Evolutionary conservation across 257 asterid genomes (phyloP).

Genomic region (Oldenlandia corymbosa): DNA sequence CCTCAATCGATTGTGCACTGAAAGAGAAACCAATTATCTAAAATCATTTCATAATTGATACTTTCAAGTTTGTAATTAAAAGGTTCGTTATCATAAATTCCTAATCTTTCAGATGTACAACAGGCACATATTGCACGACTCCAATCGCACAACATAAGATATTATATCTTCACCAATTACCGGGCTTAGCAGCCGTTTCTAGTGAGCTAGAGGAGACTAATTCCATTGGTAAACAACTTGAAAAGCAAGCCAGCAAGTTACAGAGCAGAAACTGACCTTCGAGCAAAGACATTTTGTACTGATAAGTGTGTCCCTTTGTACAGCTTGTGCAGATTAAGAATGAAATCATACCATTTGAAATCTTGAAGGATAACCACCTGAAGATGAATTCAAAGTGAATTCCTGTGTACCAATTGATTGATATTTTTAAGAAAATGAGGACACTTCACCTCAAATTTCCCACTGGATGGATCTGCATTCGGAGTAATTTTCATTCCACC

Average conservation of each 20-base stretch:
- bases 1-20: conserved; percentile 64
- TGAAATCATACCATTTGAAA: conserved; percentile 79
- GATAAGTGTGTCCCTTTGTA: conserved; percentile 80
- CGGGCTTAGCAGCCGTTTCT: background rate
- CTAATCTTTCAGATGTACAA: background rate
- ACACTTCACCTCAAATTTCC: conserved; percentile 60
- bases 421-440: conserved; percentile 11
- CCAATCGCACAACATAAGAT: too few species aligned
- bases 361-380: conserved; percentile 82
- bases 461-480: conserved; percentile 61
- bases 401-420: background rate
- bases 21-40: conserved; percentile 3
- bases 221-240: background rate
- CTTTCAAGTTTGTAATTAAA: background rate
- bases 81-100: background rate
- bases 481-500: conserved; percentile 96
- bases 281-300: conserved; percentile 65
- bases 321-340: conserved; percentile 70
- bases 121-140: too few species aligned
- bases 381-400: conserved; percentile 18
- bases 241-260: background rate
- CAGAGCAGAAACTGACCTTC: conserved; percentile 43
- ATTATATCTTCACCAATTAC: too few species aligned
- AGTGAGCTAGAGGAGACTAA: background rate
- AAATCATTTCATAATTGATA: background rate